These are phyloP conservation scores for Chalciporus sphaerocephalus DNA, from an alignment of 768 basidiomycete species.

Conservation along the genomic window DNA sequence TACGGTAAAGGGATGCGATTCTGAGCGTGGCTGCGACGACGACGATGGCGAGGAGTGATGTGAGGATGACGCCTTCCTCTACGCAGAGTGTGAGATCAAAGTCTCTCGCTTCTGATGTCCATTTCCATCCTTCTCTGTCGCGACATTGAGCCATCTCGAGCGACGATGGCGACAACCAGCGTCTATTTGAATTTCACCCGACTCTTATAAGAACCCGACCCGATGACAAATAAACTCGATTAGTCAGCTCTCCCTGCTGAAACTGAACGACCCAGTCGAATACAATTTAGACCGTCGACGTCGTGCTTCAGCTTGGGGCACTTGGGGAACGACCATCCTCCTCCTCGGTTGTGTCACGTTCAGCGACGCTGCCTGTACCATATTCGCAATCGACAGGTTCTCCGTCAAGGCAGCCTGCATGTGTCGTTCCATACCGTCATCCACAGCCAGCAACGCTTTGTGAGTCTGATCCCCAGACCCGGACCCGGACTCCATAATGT, in stretches of 20 bases:
- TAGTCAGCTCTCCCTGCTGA: too few species aligned
- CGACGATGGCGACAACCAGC: neutral
- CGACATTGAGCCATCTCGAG: constrained; percentile 41
- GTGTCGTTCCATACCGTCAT: constrained; percentile 1
- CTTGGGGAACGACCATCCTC: neutral
- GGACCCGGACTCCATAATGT: neutral
- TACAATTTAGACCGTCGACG: constrained; percentile 15
- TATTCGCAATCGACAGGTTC: constrained; percentile 18
- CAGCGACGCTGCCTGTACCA: constrained; percentile 2
- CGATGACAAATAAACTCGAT: constrained; percentile 3
- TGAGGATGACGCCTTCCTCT: constrained; percentile 66
- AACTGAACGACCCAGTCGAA: constrained; percentile 13
- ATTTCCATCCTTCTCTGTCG: constrained; percentile 62
- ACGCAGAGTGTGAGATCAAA: constrained; percentile 83
- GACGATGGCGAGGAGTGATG: constrained; percentile 46
- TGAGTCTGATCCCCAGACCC: too few species aligned
- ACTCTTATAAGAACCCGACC: too few species aligned
- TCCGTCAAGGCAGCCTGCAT: constrained; percentile 13
- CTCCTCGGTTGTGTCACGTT: neutral
- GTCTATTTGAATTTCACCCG: neutral
- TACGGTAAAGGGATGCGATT: constrained; percentile 29
- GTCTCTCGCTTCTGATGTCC: constrained; percentile 51
- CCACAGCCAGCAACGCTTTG: too few species aligned
- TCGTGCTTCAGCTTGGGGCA: too few species aligned
- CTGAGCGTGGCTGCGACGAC: constrained; percentile 41